phyloP scores from a whole-genome alignment of 2,329 filamentous ascomycete genomes.

The Neonectria faginata region DNA sequence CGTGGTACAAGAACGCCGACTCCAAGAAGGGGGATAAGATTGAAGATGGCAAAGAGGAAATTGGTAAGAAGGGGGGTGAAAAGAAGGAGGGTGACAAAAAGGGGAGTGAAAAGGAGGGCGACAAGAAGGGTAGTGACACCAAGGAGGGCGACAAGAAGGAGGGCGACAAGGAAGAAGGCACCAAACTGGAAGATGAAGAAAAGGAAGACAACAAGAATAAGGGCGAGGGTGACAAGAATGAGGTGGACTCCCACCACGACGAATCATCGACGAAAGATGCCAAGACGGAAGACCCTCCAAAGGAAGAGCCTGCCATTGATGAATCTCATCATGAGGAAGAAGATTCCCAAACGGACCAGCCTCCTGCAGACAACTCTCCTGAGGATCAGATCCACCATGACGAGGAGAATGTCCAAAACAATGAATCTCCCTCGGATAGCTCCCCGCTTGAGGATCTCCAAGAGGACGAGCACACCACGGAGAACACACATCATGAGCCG shows the following conservation, averaged over 20 bases:
- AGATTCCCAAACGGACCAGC: not conserved
- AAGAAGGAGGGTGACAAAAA: not conserved
- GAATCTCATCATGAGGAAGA: not conserved
- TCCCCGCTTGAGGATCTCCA: not conserved
- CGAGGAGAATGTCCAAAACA: not conserved
- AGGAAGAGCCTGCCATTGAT: not conserved
- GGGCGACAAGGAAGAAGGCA: not conserved
- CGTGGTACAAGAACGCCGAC: not conserved
- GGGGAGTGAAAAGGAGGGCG: not conserved
- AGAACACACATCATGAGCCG: not conserved
- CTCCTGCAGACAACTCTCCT: not conserved
- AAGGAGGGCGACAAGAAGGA: not conserved
- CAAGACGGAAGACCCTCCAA: not conserved
- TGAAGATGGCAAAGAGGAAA: not conserved
- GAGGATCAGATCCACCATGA: not conserved
- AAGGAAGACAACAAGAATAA: not conserved
- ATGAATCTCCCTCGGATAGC: not conserved
- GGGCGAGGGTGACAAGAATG: not conserved
- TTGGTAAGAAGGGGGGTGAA: not conserved
- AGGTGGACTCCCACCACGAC: constrained; percentile 23
- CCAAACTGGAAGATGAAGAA: not conserved
- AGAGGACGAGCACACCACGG: not conserved
- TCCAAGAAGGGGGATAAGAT: not conserved
- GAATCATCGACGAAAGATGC: not conserved
- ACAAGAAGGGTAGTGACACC: not conserved